A percentile compares a stretch with the other conserved stretches of the same genome.
These are phyloP conservation scores for Polyporus arcularius DNA, from an alignment of 768 basidiomycete species.

Conservation along the genomic window DNA sequence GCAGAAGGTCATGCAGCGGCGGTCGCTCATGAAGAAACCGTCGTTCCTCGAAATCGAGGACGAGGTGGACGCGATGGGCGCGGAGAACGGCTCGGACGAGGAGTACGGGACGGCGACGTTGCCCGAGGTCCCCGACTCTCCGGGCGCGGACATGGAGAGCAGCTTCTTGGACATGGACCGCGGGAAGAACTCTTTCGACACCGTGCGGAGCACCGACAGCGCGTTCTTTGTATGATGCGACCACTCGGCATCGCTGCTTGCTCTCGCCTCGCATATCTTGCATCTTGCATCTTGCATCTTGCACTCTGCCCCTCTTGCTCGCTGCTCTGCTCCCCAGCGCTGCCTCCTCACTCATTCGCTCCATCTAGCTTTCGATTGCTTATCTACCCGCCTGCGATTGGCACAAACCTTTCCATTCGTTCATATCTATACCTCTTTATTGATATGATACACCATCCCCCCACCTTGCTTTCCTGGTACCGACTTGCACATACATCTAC, in stretches of 20 bases:
- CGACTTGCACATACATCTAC: slow-evolving; percentile 8
- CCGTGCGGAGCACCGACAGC: slow-evolving; percentile 35
- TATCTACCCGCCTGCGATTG: neutral
- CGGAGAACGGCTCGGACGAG: slow-evolving; percentile 12
- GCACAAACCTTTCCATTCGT: slow-evolving; percentile 5
- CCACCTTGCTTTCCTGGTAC: slow-evolving; percentile 3
- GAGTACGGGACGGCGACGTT: neutral
- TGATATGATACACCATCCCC: slow-evolving; percentile 17
- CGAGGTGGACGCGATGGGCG: slow-evolving; percentile 22
- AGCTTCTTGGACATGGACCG: slow-evolving; percentile 44
- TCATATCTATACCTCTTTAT: slow-evolving; percentile 26
- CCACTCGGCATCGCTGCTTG: neutral
- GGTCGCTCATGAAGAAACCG: slow-evolving; percentile 63
- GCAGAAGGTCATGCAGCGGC: slow-evolving; percentile 31
- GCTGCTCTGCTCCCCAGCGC: neutral
- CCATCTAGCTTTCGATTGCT: neutral
- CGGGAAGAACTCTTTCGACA: slow-evolving; percentile 42
- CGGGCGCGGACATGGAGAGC: slow-evolving; percentile 26
- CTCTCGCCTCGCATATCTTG: neutral
- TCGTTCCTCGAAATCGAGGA: slow-evolving; percentile 72
- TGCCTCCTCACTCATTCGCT: neutral
- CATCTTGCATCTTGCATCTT: neutral
- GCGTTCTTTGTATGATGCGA: slow-evolving; percentile 25
- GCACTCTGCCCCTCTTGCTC: neutral
- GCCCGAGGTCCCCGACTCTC: slow-evolving; percentile 1